Conservation (phyloP, 2,329 filamentous ascomycete species). For the Colletotrichum filicis region DNA sequence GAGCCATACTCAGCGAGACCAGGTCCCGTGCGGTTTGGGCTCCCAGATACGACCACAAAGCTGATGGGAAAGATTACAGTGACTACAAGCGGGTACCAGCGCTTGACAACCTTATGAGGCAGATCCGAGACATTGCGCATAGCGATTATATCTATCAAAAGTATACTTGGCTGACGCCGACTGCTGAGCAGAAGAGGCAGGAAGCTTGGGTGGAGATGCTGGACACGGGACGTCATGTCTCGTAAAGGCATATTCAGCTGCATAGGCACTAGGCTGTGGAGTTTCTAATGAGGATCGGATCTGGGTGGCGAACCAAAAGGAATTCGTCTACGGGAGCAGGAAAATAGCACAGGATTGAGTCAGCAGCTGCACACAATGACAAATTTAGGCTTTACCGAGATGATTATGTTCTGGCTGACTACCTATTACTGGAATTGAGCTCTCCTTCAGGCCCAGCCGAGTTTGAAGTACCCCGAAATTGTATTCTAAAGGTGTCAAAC, state of each 20-base stretch:
- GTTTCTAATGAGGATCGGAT: no score
- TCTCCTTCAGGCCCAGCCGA: not conserved
- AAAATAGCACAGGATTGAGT: not conserved
- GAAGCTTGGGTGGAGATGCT: not conserved
- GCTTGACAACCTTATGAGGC: constrained; percentile 14
- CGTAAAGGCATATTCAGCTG: no score
- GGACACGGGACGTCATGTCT: not conserved
- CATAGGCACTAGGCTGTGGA: no score
- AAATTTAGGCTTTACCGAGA: not conserved
- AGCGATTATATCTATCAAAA: not conserved
- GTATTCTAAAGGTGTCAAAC: not conserved
- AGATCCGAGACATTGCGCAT: not conserved
- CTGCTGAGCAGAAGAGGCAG: not conserved
- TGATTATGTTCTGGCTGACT: not conserved
- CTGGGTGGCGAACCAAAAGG: not conserved
- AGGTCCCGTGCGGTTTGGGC: constrained; percentile 2
- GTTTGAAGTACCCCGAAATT: not conserved
- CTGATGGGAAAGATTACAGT: not conserved
- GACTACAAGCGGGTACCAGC: constrained; percentile 17
- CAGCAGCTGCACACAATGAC: not conserved
- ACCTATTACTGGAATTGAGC: not conserved
- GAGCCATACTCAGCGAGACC: constrained; percentile 19
- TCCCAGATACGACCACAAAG: not conserved
- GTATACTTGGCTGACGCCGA: not conserved
- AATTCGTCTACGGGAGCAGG: not conserved